Base-by-base conservation (phyloP, 164 flowering plant species). In the Aristolochia californica region DNA sequence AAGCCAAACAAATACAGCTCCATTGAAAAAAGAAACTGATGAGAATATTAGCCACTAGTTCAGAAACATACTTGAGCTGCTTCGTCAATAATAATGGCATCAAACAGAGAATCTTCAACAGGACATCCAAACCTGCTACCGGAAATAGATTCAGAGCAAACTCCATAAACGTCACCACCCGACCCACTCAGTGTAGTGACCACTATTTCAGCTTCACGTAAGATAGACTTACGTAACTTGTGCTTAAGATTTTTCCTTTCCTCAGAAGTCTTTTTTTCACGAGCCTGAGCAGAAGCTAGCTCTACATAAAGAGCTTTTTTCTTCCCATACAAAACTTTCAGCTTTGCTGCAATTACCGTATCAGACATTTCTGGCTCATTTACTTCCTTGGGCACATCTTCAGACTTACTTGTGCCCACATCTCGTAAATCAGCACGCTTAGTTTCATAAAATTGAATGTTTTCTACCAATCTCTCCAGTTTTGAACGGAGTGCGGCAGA, bases 51-150 rank as follows among this genome's bases (percentile, higher is more conserved):
- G 40, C 5, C 40, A 34, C 40, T 34, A 34, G 40, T 12, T 34
- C 10, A 34, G 9, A 34, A 21, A 44, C 11, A 64, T 81, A 88
- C 98, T 66, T 94, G 99, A 61, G 99, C 99, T 28, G 99, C 99
- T 77, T 94, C 99, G 81, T 94, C 97, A 70, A 94, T 83, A 54
- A 94, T 81, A 64, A 94, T 89, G 68, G 96, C 96, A 76, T 90
- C 96, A 73, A 94, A 91, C 22, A 91, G 71, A 57, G 75, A 66
- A 44, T 69, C 61, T 60, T 88, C 95, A 45, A 82, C 72, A 53
- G 83, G 61, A 70, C 48, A 69, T 30, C 81, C 78, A 71, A 75
- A 80, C 57, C 76, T 89, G 59, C 55, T 53, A 61, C 60, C 64
- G 45, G 80, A 72, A 50, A 76, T 50, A 27, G 86, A 74, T 68